Conservation (phyloP, 2,329 filamentous ascomycete species). For the Fusarium sp. region DNA sequence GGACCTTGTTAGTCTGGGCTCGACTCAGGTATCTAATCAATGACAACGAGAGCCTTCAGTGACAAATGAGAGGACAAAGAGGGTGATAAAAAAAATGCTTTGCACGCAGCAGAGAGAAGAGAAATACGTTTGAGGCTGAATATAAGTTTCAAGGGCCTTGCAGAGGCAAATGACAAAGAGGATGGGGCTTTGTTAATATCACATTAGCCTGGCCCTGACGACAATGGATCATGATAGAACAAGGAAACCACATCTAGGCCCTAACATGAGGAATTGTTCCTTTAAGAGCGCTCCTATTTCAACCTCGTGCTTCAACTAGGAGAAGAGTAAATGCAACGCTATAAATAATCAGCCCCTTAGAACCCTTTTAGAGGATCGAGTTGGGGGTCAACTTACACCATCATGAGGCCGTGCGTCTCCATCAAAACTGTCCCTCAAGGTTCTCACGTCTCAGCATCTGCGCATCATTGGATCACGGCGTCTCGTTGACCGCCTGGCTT, state of each 20-base stretch:
- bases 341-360: not conserved
- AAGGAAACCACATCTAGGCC: slow-evolving; percentile 1
- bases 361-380: not conserved
- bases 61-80: slow-evolving; percentile 6
- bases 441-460: slow-evolving; percentile 37
- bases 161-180: slow-evolving; percentile 1
- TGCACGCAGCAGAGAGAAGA: not conserved
- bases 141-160: not conserved
- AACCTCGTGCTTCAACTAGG: not conserved
- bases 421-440: slow-evolving; percentile 41
- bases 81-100: not conserved
- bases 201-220: not conserved
- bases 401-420: slow-evolving; percentile 26
- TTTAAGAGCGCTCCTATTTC: not conserved
- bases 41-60: not conserved
- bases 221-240: slow-evolving; percentile 1
- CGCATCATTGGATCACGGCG: slow-evolving; percentile 34
- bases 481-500: slow-evolving; percentile 30
- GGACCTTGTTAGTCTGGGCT: slow-evolving; percentile 7
- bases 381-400: slow-evolving; percentile 25
- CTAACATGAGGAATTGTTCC: slow-evolving; percentile 1
- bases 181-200: slow-evolving; percentile 12
- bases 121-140: not conserved
- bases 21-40: not conserved
- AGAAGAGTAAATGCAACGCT: not conserved